phyloP scores from a whole-genome alignment of 805 yeast species.

The Pichia californica region DNA sequence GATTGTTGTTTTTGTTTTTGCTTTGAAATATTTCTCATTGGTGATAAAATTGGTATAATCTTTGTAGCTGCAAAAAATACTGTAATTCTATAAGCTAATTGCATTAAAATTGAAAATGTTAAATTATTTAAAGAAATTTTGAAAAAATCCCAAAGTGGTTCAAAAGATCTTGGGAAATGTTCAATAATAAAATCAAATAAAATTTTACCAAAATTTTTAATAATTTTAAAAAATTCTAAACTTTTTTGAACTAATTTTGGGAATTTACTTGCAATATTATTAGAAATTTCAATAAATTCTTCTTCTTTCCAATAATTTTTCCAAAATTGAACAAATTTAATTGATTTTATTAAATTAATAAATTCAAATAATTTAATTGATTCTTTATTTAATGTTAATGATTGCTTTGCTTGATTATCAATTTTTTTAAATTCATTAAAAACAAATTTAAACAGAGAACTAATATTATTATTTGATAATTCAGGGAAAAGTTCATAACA shows the following conservation, averaged over 20 bases:
- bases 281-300: neutral
- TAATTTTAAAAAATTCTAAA: slow-evolving; percentile 14
- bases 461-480: slow-evolving; percentile 46
- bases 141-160: slow-evolving; percentile 48
- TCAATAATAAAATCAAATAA: slow-evolving; percentile 40
- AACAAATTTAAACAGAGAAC: slow-evolving; percentile 29
- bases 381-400: slow-evolving; percentile 16
- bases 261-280: neutral
- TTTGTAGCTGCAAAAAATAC: slow-evolving; percentile 89
- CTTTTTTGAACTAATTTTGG: neutral
- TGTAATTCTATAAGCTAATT: slow-evolving; percentile 76
- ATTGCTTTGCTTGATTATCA: slow-evolving; percentile 27
- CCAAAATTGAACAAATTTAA: neutral
- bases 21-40: slow-evolving; percentile 14
- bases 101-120: slow-evolving; percentile 74
- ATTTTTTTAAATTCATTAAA: slow-evolving; percentile 31
- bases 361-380: neutral
- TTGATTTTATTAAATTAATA: neutral
- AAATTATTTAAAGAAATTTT: slow-evolving; percentile 51
- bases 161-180: slow-evolving; percentile 46
- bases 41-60: slow-evolving; percentile 61
- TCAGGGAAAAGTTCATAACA: slow-evolving; percentile 91
- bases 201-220: slow-evolving; percentile 22
- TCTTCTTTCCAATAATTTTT: slow-evolving; percentile 1
- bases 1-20: slow-evolving; percentile 12